A percentile compares a stretch with the other conserved stretches of the same genome.
These are phyloP conservation scores for Akebia trifoliata DNA, from an alignment of 164 flowering plant genomes.

Conservation along the genomic window DNA sequence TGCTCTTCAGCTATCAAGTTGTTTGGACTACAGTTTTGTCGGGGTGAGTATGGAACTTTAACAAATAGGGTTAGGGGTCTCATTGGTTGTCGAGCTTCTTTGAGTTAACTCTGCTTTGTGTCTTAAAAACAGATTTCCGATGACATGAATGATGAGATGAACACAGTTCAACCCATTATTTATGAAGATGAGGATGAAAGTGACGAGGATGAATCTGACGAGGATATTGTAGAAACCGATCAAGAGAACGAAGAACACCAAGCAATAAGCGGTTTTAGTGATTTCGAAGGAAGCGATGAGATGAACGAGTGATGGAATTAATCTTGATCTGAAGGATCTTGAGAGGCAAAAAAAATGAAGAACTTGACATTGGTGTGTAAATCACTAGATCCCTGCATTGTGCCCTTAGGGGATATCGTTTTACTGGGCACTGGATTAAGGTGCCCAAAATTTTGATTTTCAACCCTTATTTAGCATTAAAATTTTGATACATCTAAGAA, in stretches of 20 bases:
- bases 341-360: no score
- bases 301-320: slow-evolving; percentile 37
- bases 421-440: no score
- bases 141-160: slow-evolving; percentile 46
- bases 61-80: background rate
- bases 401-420: no score
- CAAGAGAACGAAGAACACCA: slow-evolving; percentile 31
- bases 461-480: no score
- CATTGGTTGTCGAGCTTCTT: background rate
- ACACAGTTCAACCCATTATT: slow-evolving; percentile 32
- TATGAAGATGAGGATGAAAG: slow-evolving; percentile 63
- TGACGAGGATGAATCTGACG: slow-evolving; percentile 56
- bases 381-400: no score
- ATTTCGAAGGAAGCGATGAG: slow-evolving; percentile 43
- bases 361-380: no score
- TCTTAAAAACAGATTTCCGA: slow-evolving; percentile 39
- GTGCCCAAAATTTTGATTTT: no score
- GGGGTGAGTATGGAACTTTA: slow-evolving; percentile 41
- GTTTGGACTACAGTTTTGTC: slow-evolving; percentile 52
- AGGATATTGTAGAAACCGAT: slow-evolving; percentile 65
- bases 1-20: slow-evolving; percentile 62
- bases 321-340: background rate
- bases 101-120: background rate
- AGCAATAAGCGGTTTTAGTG: slow-evolving; percentile 31
- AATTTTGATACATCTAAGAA: no score